Evolutionary conservation across 108 stramenopile genomes (phyloP).

Genomic region (Nitzschia putrida): DNA sequence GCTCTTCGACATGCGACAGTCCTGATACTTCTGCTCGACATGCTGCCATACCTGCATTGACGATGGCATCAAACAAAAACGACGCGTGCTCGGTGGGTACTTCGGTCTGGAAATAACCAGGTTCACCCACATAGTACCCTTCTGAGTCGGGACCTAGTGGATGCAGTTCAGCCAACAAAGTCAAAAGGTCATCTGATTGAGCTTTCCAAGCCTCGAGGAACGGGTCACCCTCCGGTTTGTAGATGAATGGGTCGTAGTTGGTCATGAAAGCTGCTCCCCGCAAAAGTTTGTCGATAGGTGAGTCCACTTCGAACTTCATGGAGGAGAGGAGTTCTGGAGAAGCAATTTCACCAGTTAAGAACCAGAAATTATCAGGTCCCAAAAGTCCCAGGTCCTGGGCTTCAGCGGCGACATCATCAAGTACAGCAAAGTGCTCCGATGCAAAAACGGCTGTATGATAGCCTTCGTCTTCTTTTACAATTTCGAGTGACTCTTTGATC

Average conservation of each 20-base stretch:
- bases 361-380: constrained; percentile 33
- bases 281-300: constrained; percentile 19
- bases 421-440: constrained; percentile 1
- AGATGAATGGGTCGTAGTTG: constrained; percentile 25
- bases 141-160: neutral
- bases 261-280: constrained; percentile 27
- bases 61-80: constrained; percentile 26
- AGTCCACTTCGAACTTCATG: constrained; percentile 19
- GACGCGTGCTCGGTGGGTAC: constrained; percentile 19
- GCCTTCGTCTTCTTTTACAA: constrained; percentile 3
- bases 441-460: constrained; percentile 11
- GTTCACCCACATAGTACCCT: constrained; percentile 5
- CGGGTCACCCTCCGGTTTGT: constrained; percentile 16
- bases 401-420: constrained; percentile 24
- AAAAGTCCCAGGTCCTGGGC: constrained; percentile 7
- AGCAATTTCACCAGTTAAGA: constrained; percentile 14
- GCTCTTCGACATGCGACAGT: constrained; percentile 9
- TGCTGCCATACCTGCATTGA: constrained; percentile 22
- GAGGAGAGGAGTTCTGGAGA: constrained; percentile 7
- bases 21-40: constrained; percentile 1
- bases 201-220: constrained; percentile 19
- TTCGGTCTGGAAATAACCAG: constrained; percentile 25
- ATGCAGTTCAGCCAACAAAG: neutral
- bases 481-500: neutral
- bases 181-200: constrained; percentile 2